Evolutionary conservation across 1,139 yeast genomes (phyloP), one percentile per base, ranked within the genome.

Genomic region (Geotrichum bryndzae): DNA sequence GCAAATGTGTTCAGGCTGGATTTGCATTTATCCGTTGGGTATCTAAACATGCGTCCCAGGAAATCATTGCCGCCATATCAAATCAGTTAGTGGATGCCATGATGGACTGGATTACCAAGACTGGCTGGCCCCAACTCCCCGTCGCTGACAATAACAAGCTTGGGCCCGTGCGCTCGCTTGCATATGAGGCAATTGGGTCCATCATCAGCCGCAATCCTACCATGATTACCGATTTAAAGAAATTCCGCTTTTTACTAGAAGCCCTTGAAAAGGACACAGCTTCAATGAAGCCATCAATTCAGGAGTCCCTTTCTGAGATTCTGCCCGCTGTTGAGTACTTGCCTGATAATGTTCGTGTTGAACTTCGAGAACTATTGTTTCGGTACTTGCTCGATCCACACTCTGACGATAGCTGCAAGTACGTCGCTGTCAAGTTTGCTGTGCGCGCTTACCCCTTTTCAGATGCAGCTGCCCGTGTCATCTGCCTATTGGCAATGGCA

Each of bases 161-260:
- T 18, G 65, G 79, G 0, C 66, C 71, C 2, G 81, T 84, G 64
- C 80, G 96, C 66, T 80, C 83, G 68, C 76, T 81, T 38, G 90
- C 88, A 65, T 91, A 90, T 69, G 96, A 90, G 70, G 85, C 95
- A 0, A 74, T 91, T 55, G 94, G 96, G 1, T 81, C 84, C 51
- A 77, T 90, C 13, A 72, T 89, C 56, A 80, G 80, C 60, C 77
- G 83, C 25, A 79, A 81, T 38, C 80, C 85, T 0, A 70, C 71
- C 0, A 73, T 85, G 22, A 72, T 86, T 45, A 66, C 61, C 2
- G 69, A 66, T 53, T 54, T 60, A 22, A 56, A 62, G 51, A 60
- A 61, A 65, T 72, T 90, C 59, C 83, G 82, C 57, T 90, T 90
- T 69, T 74, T 94, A 38, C 84, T 92, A 66, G 84, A 85, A 54